Conservation (phyloP, 139 green algal genomes). For the Gonium pectorale region DNA sequence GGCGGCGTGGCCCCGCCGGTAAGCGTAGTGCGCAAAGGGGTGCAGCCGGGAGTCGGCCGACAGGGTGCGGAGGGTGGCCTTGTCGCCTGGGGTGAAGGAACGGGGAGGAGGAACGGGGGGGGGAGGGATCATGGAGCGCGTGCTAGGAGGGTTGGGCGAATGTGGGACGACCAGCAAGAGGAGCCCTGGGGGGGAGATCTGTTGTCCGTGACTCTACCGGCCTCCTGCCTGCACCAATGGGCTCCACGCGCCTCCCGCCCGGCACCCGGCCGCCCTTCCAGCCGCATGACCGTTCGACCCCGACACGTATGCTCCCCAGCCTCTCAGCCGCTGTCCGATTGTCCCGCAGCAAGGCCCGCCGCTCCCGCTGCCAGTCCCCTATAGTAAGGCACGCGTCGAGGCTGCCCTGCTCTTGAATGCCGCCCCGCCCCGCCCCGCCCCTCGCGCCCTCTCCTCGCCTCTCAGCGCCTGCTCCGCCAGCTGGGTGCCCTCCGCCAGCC, state of each 20-base stretch:
- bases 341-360: too few relatives aligned
- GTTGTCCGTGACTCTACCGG: too few relatives aligned
- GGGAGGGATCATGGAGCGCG: too few relatives aligned
- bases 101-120: not conserved
- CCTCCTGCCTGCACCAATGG: too few relatives aligned
- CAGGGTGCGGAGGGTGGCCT: not conserved
- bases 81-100: conserved; percentile 28
- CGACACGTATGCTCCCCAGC: too few relatives aligned
- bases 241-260: not conserved
- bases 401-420: too few relatives aligned
- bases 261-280: too few relatives aligned
- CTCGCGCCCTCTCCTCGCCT: conserved; percentile 4
- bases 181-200: not conserved
- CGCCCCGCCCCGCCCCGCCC: not conserved
- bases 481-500: conserved; percentile 11
- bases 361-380: too few relatives aligned
- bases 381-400: too few relatives aligned
- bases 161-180: not conserved
- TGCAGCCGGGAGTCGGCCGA: not conserved
- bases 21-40: conserved; percentile 42
- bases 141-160: not conserved
- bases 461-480: conserved; percentile 18
- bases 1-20: conserved; percentile 40
- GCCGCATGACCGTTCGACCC: too few relatives aligned
- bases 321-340: too few relatives aligned